phyloP scores from a whole-genome alignment of 495 filamentous ascomycete genomes.

The Aspergillus taichungensis region DNA sequence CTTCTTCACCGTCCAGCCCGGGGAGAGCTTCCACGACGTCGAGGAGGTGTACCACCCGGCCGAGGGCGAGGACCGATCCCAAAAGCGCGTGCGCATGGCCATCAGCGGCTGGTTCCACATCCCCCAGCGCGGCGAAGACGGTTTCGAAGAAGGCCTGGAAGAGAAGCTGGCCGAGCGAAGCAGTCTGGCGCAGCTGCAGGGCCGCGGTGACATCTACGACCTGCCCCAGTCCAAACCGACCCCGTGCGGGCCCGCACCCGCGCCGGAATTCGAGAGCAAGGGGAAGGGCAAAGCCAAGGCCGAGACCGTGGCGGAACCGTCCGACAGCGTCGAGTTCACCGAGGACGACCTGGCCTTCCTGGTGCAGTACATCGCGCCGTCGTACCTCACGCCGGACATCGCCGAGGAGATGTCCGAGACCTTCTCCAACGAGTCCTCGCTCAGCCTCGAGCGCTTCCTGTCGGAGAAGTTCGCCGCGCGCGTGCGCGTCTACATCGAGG shows the following conservation, averaged over 20 bases:
- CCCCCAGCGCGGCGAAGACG: conserved; percentile 91
- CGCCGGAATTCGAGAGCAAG: conserved; percentile 17
- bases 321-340: conserved; percentile 44
- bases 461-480: conserved; percentile 62
- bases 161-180: conserved; percentile 80
- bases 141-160: conserved; percentile 81
- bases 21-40: conserved; percentile 96
- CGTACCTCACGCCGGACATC: conserved; percentile 90
- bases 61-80: conserved; percentile 52
- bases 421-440: conserved; percentile 73
- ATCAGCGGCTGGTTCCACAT: conserved; percentile 99
- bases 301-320: conserved; percentile 25
- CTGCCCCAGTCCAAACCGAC: conserved; percentile 57
- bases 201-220: conserved; percentile 82
- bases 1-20: conserved; percentile 96
- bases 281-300: conserved; percentile 37
- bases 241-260: conserved; percentile 20
- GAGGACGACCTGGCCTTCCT: conserved; percentile 77
- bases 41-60: conserved; percentile 84
- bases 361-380: conserved; percentile 77
- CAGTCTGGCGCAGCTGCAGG: conserved; percentile 82
- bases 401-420: conserved; percentile 69
- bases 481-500: conserved; percentile 59
- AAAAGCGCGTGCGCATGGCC: conserved; percentile 81
- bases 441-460: conserved; percentile 70